These are phyloP conservation scores for Fusarium begoniae DNA, from an alignment of 2,329 filamentous ascomycete genomes.

Conservation along the genomic window DNA sequence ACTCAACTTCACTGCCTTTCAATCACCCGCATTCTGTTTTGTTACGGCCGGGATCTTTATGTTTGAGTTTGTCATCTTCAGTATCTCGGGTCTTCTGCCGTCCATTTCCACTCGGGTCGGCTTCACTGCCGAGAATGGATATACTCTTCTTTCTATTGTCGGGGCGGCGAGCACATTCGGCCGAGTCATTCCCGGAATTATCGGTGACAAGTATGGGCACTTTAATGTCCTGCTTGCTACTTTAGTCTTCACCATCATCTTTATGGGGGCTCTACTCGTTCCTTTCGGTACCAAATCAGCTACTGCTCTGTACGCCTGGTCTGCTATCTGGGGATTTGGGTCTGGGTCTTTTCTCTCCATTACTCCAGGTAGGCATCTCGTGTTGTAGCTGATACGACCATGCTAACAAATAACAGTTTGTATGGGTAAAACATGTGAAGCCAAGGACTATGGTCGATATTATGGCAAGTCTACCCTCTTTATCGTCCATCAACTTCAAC, in stretches of 20 bases:
- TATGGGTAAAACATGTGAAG: constrained; percentile 56
- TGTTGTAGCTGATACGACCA: accelerated
- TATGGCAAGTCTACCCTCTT: constrained; percentile 37
- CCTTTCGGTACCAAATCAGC: constrained; percentile 54
- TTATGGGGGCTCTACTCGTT: constrained; percentile 55
- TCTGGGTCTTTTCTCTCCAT: constrained; percentile 59
- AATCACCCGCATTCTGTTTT: constrained; percentile 52
- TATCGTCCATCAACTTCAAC: background rate
- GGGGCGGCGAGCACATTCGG: constrained; percentile 55
- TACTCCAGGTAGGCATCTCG: constrained; percentile 40
- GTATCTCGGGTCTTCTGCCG: constrained; percentile 56
- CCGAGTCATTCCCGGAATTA: constrained; percentile 54
- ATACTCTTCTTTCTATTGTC: constrained; percentile 55
- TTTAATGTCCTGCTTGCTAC: constrained; percentile 51
- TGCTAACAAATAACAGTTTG: constrained; percentile 47
- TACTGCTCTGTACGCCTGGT: constrained; percentile 54
- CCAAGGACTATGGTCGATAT: constrained; percentile 57
- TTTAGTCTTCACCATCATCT: constrained; percentile 48
- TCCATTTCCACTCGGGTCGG: constrained; percentile 52
- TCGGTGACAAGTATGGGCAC: constrained; percentile 54
- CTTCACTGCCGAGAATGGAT: constrained; percentile 51
- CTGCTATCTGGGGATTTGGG: constrained; percentile 59
- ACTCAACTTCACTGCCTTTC: constrained; percentile 54
- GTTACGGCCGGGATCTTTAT: constrained; percentile 54
- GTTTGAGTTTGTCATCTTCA: constrained; percentile 60